Evolutionary conservation across 2,329 filamentous ascomycete species (phyloP), one percentile per base, ranked within the genome.

Genomic region (Fusarium sp.): DNA sequence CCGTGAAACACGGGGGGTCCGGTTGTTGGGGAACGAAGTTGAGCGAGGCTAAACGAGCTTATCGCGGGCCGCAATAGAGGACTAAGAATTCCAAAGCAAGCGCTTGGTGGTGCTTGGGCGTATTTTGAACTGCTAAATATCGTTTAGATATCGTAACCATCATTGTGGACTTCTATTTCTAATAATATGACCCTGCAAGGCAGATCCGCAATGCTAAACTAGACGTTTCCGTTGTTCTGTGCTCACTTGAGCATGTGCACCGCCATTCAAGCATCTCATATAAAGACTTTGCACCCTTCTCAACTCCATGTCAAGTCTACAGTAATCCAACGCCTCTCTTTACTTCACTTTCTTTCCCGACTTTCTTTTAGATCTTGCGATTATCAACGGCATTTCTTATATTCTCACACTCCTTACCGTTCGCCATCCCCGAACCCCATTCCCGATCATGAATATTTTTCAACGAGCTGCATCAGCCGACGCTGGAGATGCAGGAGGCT

Each of bases 31-130:
- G 32, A 60, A 30, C 56, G 44, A 59, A 15, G 20, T 42, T 59
- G 20, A 52, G 19, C 57, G 57, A 60, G 21, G 14, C 12, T 60
- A 39, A 60, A 60, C 56, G 56, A 60, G 20, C 20, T 2, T n/a
- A 12, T 14, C 23, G 26, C 12, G 39, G n/a, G 7, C 17, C 7
- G 8, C 2, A 15, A n/a, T 8, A 17, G 32, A 14, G 17, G 32
- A 36, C 17, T 10, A n/a, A 5, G 7, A 47, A 26, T 36, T 19
- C 8, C 30, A 11, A 14, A 21, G 10, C 4, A 32, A 21, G 6
- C 7, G 9, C 15, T n/a, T 17, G 9, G 34, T 17, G 17, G n/a
- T 19, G 17, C 7, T 36, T 36, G 3, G 34, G 11, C 17, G 2
- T 4, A 4, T 19, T 10, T n/a, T n/a, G 34, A 17, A 2, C 5